phyloP scores from a whole-genome alignment of 163 green algal genomes.

The Volvox carteri region DNA sequence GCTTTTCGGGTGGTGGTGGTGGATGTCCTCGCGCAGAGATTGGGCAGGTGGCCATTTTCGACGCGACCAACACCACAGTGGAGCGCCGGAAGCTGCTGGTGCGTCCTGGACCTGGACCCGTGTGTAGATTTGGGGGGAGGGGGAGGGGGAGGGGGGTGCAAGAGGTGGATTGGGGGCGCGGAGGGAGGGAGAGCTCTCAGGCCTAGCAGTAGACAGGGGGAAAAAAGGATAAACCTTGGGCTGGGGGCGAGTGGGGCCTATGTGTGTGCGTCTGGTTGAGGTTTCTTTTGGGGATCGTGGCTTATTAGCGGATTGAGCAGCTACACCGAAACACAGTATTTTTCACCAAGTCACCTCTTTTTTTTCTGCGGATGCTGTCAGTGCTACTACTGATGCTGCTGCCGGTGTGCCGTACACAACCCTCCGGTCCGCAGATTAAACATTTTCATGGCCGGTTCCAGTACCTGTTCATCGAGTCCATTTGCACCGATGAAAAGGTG shows the following conservation, averaged over 20 bases:
- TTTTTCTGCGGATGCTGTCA: no score
- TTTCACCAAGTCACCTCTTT: no score
- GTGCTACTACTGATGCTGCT: no score
- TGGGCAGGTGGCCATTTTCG: slow-evolving; percentile 94
- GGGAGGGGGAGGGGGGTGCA: background rate
- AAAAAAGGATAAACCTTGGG: no score
- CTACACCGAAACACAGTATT: no score
- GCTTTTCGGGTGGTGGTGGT: no score
- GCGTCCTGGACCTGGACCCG: no score
- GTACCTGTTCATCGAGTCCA: slow-evolving; percentile 97
- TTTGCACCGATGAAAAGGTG: slow-evolving; percentile 88
- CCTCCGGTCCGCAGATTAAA: slow-evolving; percentile 51
- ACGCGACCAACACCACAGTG: slow-evolving; percentile 96
- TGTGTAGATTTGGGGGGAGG: background rate
- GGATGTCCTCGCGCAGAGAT: slow-evolving; percentile 76
- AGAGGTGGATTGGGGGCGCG: background rate
- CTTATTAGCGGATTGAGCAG: no score
- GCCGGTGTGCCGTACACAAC: background rate
- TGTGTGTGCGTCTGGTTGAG: no score
- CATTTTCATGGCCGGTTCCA: slow-evolving; percentile 79
- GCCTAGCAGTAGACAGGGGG: no score
- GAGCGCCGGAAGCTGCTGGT: slow-evolving; percentile 86
- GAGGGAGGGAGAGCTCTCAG: background rate
- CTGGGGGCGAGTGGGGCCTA: no score
- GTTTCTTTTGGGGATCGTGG: no score